phyloP scores from a whole-genome alignment of 257 asterid genomes.

The Solanum chilense region DNA sequence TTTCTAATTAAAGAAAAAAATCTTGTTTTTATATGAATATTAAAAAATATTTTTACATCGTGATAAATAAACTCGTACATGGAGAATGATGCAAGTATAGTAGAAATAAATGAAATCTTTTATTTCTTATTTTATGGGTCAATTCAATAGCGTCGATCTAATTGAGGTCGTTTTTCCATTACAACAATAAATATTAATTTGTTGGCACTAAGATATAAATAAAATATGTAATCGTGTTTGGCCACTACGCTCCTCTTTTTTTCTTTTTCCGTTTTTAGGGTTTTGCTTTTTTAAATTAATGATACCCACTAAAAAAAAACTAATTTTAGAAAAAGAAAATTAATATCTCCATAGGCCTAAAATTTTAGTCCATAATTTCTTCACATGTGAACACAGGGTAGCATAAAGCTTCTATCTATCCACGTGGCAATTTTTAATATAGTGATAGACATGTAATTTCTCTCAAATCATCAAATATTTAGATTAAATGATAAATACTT shows the following conservation, averaged over 20 bases:
- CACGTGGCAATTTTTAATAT: background rate
- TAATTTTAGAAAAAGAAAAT: background rate
- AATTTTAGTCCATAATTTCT: background rate
- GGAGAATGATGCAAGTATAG: background rate
- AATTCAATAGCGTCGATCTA: background rate
- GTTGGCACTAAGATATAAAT: background rate
- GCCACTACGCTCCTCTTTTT: background rate
- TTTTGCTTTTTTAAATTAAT: background rate
- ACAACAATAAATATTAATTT: background rate
- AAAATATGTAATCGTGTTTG: background rate
- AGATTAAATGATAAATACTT: fast-evolving
- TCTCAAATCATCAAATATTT: fast-evolving
- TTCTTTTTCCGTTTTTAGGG: background rate
- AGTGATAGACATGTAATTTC: background rate
- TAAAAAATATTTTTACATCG: background rate
- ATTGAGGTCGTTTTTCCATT: background rate
- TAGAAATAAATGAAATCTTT: background rate
- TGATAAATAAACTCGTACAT: background rate
- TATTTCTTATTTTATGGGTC: background rate
- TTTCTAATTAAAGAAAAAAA: too few species aligned
- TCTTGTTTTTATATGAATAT: background rate
- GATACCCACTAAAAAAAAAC: background rate
- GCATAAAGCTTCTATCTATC: background rate
- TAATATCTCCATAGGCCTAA: background rate
- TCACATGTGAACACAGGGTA: background rate